phyloP scores from a whole-genome alignment of 1,284 basidiomycete genomes.

The Athelia sp. region DNA sequence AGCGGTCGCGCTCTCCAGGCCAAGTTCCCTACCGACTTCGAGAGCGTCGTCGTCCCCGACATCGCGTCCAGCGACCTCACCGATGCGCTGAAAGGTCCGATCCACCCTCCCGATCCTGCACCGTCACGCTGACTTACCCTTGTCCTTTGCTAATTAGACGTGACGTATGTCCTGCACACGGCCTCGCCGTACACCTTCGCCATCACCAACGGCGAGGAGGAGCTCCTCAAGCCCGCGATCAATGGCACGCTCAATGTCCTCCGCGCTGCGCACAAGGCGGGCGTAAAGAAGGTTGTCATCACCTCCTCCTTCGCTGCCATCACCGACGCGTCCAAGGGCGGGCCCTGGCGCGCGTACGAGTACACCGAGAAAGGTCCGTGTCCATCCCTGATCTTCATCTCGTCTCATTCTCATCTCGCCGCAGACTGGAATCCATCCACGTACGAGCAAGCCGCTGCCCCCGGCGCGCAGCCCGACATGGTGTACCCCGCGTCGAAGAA shows the following conservation, averaged over 20 bases:
- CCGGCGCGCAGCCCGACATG: neutral
- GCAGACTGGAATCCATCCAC: neutral
- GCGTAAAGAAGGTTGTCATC: neutral
- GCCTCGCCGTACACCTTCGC: neutral
- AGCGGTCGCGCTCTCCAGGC: neutral
- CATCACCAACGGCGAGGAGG: neutral
- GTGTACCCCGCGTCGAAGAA: neutral
- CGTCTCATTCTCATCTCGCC: neutral
- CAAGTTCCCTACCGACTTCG: neutral
- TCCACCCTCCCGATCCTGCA: neutral
- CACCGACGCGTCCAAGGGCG: neutral
- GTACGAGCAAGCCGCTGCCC: neutral
- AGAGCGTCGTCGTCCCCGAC: neutral
- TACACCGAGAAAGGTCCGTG: neutral
- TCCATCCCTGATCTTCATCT: neutral
- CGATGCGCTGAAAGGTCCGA: neutral
- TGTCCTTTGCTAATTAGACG: neutral
- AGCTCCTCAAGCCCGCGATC: neutral
- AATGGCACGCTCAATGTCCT: slow-evolving; percentile 1
- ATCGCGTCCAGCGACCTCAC: neutral
- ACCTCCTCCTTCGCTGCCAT: neutral
- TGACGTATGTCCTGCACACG: neutral
- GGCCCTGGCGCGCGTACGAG: neutral
- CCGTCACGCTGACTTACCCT: too few relatives aligned
- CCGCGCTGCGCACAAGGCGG: neutral